These are phyloP conservation scores for Ogataea corticis DNA, from an alignment of 805 yeast genomes.

Conservation along the genomic window DNA sequence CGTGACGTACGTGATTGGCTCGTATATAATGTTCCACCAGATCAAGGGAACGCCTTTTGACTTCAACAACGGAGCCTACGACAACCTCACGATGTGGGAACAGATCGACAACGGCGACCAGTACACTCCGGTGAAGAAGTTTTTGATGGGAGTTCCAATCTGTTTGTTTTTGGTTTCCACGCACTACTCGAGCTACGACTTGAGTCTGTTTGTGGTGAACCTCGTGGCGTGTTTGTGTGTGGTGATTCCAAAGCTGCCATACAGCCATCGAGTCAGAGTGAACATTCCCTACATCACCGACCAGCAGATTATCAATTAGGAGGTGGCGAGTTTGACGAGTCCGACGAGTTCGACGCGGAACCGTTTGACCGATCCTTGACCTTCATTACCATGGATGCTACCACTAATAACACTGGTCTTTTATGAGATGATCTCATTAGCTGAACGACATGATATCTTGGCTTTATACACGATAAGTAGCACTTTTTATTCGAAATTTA, in stretches of 20 bases:
- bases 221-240: slow-evolving; percentile 80
- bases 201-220: slow-evolving; percentile 76
- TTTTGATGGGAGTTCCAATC: slow-evolving; percentile 90
- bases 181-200: slow-evolving; percentile 85
- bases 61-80: slow-evolving; percentile 94
- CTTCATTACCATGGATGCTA: background rate
- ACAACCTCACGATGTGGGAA: slow-evolving; percentile 97
- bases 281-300: slow-evolving; percentile 50
- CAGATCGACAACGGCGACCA: slow-evolving; percentile 89
- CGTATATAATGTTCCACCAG: slow-evolving; percentile 94
- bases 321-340: too few relatives aligned
- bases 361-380: background rate
- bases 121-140: slow-evolving; percentile 95
- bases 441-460: too few relatives aligned
- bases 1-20: slow-evolving; percentile 84
- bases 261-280: slow-evolving; percentile 75
- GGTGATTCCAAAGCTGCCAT: slow-evolving; percentile 89
- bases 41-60: slow-evolving; percentile 98
- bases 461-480: slow-evolving; percentile 2
- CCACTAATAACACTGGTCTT: background rate
- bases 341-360: slow-evolving; percentile 2
- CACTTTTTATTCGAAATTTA: background rate
- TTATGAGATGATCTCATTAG: too few relatives aligned
- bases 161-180: slow-evolving; percentile 81
- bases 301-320: slow-evolving; percentile 33